phyloP scores from a whole-genome alignment of 257 asterid species.

The Rubia yunnanensis region DNA sequence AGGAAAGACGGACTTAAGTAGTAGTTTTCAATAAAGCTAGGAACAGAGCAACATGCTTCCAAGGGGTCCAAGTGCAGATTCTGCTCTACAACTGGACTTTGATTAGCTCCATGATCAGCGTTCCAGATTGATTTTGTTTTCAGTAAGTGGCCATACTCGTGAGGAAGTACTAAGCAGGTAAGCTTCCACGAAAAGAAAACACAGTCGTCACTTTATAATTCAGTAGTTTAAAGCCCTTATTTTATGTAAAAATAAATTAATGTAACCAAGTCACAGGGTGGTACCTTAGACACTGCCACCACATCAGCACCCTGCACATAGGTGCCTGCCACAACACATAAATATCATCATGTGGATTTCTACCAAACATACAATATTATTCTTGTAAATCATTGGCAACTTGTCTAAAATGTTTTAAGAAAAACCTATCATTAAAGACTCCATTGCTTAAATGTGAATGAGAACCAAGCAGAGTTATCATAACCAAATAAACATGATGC shows the following conservation, averaged over 20 bases:
- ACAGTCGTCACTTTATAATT: no score
- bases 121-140: slow-evolving; percentile 81
- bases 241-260: no score
- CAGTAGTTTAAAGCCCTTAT: no score
- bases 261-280: no score
- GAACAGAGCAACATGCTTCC: slow-evolving; percentile 43
- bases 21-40: background rate
- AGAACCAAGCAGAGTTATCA: no score
- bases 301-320: no score
- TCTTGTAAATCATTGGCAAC: background rate
- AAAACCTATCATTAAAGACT: no score
- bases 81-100: slow-evolving; percentile 58
- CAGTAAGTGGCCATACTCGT: slow-evolving; percentile 47
- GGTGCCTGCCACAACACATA: no score
- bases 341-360: background rate
- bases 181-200: slow-evolving; percentile 43
- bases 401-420: no score
- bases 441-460: no score
- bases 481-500: no score
- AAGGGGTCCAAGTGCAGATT: slow-evolving; percentile 74
- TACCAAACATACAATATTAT: background rate
- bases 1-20: background rate
- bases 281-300: no score
- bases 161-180: slow-evolving; percentile 77
- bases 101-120: slow-evolving; percentile 53